Evolutionary conservation across 2,329 filamentous ascomycete species (phyloP).

Genomic region (Fusarium scirpi): DNA sequence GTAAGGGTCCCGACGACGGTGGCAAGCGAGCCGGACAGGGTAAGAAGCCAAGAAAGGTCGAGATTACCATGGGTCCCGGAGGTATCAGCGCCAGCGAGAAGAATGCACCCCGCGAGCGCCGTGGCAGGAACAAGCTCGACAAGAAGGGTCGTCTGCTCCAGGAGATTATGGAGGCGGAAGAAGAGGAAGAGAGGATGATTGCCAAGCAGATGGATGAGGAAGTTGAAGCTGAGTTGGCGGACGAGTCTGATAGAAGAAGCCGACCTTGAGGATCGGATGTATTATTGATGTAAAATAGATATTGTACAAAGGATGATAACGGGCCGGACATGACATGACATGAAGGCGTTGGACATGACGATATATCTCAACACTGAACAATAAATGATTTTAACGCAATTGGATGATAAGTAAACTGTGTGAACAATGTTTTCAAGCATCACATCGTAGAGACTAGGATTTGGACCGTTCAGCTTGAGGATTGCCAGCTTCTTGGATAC

Average conservation of each 20-base stretch:
- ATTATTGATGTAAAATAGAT: conserved; percentile 36
- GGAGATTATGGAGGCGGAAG: conserved; percentile 55
- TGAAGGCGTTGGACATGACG: conserved; percentile 24
- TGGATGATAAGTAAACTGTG: too few species aligned
- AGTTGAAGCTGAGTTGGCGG: conserved; percentile 46
- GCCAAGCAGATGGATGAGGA: conserved; percentile 51
- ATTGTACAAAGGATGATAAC: conserved; percentile 33
- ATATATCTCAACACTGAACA: conserved; percentile 42
- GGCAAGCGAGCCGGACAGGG: conserved; percentile 58
- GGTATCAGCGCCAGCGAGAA: conserved; percentile 56
- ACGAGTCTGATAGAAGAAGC: conserved; percentile 29
- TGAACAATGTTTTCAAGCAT: background rate
- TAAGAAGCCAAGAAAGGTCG: conserved; percentile 57
- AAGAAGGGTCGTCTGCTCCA: conserved; percentile 55
- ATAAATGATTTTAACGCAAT: conserved; percentile 8
- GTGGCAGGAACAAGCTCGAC: conserved; percentile 57
- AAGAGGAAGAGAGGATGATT: conserved; percentile 48
- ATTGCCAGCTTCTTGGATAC: rapidly evolving
- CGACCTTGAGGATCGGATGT: conserved; percentile 16
- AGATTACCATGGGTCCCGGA: conserved; percentile 49
- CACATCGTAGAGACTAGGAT: rapidly evolving
- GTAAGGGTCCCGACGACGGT: conserved; percentile 61
- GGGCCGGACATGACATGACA: conserved; percentile 26
- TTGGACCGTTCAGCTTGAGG: rapidly evolving
- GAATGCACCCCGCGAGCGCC: conserved; percentile 51